Conservation (phyloP, 2,329 filamentous ascomycete genomes). For the Sphaerostilbella broomeana region DNA sequence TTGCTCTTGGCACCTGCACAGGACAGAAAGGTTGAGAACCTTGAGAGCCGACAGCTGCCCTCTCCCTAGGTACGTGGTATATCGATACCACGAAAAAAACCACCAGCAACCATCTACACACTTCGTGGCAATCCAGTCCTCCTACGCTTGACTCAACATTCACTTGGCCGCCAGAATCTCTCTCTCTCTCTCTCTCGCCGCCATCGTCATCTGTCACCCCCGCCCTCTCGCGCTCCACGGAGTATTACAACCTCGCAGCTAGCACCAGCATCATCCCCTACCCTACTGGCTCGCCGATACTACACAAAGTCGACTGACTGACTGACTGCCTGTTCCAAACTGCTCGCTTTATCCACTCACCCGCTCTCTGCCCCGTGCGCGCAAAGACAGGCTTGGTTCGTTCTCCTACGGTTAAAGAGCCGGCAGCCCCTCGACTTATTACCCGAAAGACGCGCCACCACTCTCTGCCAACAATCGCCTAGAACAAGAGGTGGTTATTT, state of each 20-base stretch:
- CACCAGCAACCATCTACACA: too few species aligned
- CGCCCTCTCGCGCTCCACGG: too few species aligned
- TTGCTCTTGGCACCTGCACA: slow-evolving; percentile 6
- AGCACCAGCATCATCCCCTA: too few species aligned
- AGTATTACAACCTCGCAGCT: too few species aligned
- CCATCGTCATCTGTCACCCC: too few species aligned
- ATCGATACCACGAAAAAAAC: too few species aligned
- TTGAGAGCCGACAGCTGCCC: not conserved
- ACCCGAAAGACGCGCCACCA: slow-evolving; percentile 9
- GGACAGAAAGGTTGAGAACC: slow-evolving; percentile 7
- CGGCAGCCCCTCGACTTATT: slow-evolving; percentile 5
- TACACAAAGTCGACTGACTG: too few species aligned
- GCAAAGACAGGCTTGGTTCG: slow-evolving; percentile 8
- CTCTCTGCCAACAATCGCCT: slow-evolving; percentile 7
- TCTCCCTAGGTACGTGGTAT: too few species aligned
- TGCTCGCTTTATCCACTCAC: slow-evolving; percentile 4
- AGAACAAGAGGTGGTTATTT: slow-evolving; percentile 9
- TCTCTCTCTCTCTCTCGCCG: too few species aligned
- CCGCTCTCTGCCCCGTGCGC: slow-evolving; percentile 7
- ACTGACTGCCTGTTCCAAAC: too few species aligned
- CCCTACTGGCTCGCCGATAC: too few species aligned
- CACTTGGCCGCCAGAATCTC: slow-evolving; percentile 7
- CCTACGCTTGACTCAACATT: slow-evolving; percentile 4
- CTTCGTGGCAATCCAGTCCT: too few species aligned
- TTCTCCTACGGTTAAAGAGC: slow-evolving; percentile 9